Conservation (phyloP, 495 filamentous ascomycete genomes). For the Podospora bellae-mahoneyi region DNA sequence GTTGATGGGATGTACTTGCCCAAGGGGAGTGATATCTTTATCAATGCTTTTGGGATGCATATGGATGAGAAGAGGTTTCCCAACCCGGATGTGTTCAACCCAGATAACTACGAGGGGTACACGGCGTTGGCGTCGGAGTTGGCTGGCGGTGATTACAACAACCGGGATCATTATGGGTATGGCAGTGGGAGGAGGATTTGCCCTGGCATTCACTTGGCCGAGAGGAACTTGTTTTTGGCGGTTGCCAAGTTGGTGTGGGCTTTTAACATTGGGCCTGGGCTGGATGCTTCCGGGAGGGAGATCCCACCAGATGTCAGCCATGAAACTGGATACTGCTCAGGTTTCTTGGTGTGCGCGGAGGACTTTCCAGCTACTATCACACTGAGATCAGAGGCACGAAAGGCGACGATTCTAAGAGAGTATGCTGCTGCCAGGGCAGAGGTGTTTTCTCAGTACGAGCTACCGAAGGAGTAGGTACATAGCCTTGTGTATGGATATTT, state of each 20-base stretch:
- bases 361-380: slow-evolving; percentile 28
- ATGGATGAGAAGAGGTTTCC: slow-evolving; percentile 33
- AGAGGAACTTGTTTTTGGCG: slow-evolving; percentile 47
- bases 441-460: slow-evolving; percentile 22
- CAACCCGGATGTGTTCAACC: slow-evolving; percentile 47
- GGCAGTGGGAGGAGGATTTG: slow-evolving; percentile 57
- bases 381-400: slow-evolving; percentile 26
- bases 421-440: slow-evolving; percentile 29
- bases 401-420: slow-evolving; percentile 27
- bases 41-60: slow-evolving; percentile 44
- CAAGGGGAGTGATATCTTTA: slow-evolving; percentile 40
- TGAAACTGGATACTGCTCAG: slow-evolving; percentile 36
- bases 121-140: slow-evolving; percentile 36
- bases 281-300: slow-evolving; percentile 26
- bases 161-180: slow-evolving; percentile 50
- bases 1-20: slow-evolving; percentile 45
- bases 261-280: slow-evolving; percentile 41
- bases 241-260: slow-evolving; percentile 51
- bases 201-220: slow-evolving; percentile 55
- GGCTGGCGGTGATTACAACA: slow-evolving; percentile 27
- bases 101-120: slow-evolving; percentile 37
- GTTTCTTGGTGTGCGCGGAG: slow-evolving; percentile 39
- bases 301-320: slow-evolving; percentile 29
- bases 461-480: slow-evolving; percentile 16
- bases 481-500: background rate